phyloP scores from a whole-genome alignment of 495 filamentous ascomycete species.

The Penicillium lividum region DNA sequence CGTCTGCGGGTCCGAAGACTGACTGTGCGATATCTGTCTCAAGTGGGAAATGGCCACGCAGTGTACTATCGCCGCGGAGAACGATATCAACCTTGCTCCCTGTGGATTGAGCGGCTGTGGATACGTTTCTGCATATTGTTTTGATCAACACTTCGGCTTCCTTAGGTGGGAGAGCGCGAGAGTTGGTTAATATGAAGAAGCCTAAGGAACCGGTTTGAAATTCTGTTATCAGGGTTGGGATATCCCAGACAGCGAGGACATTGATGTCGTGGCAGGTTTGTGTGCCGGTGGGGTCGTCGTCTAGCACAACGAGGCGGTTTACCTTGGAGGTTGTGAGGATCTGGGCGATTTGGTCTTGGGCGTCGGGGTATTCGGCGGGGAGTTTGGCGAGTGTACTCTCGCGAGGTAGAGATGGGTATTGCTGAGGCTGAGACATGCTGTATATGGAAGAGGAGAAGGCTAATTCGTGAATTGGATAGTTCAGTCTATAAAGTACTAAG shows the following conservation, averaged over 20 bases:
- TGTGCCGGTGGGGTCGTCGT: conserved; percentile 59
- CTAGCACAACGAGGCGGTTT: conserved; percentile 51
- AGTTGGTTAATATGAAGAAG: conserved; percentile 61
- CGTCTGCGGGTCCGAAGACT: conserved; percentile 46
- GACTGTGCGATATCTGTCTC: conserved; percentile 51
- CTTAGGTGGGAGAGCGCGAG: conserved; percentile 48
- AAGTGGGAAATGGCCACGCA: conserved; percentile 55
- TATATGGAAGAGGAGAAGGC: background rate
- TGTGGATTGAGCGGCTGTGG: conserved; percentile 37
- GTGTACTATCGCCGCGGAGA: conserved; percentile 53
- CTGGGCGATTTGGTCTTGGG: conserved; percentile 38
- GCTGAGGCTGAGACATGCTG: conserved; percentile 26
- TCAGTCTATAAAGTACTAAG: background rate
- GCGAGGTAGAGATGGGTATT: conserved; percentile 32
- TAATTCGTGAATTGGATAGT: background rate
- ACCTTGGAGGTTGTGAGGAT: conserved; percentile 31
- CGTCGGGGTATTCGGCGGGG: conserved; percentile 35
- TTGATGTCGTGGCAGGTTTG: conserved; percentile 58
- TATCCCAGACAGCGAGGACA: conserved; percentile 57
- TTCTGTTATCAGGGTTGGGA: conserved; percentile 41
- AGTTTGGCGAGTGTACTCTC: conserved; percentile 34
- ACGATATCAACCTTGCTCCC: conserved; percentile 49
- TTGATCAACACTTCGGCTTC: conserved; percentile 44
- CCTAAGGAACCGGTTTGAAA: conserved; percentile 38
- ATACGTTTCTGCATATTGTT: conserved; percentile 49